A percentile compares a stretch with the other conserved stretches of the same genome.
Conservation (phyloP, 768 basidiomycete genomes). For the Grammothele lineata region DNA sequence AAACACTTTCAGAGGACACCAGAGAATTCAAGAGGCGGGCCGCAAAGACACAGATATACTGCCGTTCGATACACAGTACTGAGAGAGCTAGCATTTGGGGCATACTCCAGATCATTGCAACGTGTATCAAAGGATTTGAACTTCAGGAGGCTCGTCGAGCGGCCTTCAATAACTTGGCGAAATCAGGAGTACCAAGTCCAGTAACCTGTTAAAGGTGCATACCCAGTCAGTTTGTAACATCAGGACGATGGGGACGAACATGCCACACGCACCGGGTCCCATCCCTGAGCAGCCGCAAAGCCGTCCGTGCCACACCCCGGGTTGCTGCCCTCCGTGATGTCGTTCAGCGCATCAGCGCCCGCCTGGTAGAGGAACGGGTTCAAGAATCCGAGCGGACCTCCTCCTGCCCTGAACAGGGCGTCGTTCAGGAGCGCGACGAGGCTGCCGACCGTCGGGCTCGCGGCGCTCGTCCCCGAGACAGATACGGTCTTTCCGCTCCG, state of each 20-base stretch:
- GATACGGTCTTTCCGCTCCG: slow-evolving; percentile 9
- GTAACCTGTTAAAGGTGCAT: slow-evolving; percentile 37
- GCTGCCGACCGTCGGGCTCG: slow-evolving; percentile 30
- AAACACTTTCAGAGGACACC: no score
- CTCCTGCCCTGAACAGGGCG: slow-evolving; percentile 23
- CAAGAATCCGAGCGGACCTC: slow-evolving; percentile 29
- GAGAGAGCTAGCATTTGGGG: no score
- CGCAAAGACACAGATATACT: no score
- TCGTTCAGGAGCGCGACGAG: slow-evolving; percentile 32
- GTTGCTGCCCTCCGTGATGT: slow-evolving; percentile 30
- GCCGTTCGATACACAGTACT: no score
- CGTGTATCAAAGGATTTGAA: no score
- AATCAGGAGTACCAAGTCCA: slow-evolving; percentile 59
- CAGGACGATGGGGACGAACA: no score
- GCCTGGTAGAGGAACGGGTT: slow-evolving; percentile 32
- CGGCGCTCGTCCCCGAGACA: slow-evolving; percentile 30
- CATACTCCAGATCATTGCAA: no score
- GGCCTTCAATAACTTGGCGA: slow-evolving; percentile 28
- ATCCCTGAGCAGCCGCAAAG: neutral
- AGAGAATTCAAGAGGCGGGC: no score
- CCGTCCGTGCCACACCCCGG: neutral
- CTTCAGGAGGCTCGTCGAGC: no score
- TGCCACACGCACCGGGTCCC: neutral
- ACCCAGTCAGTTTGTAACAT: neutral
- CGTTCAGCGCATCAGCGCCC: slow-evolving; percentile 25